Percentiles rank a stretch among this genome's conserved stretches.
Evolutionary conservation across 2,329 filamentous ascomycete genomes (phyloP).

Genomic region (Cordyceps farinosa): DNA sequence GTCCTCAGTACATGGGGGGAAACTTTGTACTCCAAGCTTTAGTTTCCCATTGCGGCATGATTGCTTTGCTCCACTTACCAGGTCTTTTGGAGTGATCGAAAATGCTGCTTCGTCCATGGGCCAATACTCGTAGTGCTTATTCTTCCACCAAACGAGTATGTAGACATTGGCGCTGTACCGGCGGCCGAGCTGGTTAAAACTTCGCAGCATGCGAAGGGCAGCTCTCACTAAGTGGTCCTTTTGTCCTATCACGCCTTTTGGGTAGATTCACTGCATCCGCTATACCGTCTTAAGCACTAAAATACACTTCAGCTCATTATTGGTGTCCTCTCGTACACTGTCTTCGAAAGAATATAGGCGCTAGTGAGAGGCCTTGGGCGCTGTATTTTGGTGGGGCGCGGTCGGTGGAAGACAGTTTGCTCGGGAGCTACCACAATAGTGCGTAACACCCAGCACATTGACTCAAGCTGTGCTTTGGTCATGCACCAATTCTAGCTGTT

Average conservation of each 20-base stretch:
- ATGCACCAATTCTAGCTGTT: slow-evolving; percentile 4
- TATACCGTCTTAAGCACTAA: neutral
- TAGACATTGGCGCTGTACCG: slow-evolving; percentile 3
- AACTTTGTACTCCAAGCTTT: slow-evolving; percentile 2
- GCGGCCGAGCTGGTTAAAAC: neutral
- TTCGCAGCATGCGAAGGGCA: slow-evolving; percentile 5
- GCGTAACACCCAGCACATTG: neutral
- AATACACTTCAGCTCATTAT: neutral
- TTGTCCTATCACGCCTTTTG: slow-evolving; percentile 8
- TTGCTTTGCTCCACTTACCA: slow-evolving; percentile 1
- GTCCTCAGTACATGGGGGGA: slow-evolving; percentile 1
- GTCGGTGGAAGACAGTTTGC: neutral
- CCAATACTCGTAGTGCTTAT: slow-evolving; percentile 8
- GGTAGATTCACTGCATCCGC: neutral
- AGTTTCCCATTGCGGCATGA: neutral
- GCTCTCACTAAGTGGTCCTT: slow-evolving; percentile 5
- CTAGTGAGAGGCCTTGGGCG: neutral
- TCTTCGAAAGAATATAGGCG: neutral
- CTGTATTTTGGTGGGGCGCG: neutral
- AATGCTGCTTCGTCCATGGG: neutral
- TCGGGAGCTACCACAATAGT: neutral
- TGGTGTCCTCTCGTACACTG: neutral
- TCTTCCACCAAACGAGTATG: slow-evolving; percentile 6
- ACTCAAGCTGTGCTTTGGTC: neutral
- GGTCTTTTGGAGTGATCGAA: neutral